Percentiles rank a stretch among this genome's conserved stretches.
phyloP scores from a whole-genome alignment of 2,329 filamentous ascomycete genomes.

The Tolypocladium ophioglossoides region DNA sequence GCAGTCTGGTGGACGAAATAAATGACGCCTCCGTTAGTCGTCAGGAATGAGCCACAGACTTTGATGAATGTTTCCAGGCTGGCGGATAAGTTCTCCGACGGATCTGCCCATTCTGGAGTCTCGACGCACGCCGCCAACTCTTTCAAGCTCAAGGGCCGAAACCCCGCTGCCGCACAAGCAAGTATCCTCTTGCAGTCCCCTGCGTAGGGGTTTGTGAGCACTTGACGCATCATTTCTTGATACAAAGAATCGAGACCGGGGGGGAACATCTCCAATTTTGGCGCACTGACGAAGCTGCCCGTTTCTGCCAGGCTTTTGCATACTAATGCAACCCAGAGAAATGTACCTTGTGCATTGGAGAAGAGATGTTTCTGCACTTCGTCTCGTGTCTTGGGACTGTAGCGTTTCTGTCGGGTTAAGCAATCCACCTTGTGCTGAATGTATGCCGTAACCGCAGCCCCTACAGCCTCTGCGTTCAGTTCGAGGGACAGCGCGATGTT shows the following conservation, averaged over 20 bases:
- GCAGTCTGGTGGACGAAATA: slow-evolving; percentile 32
- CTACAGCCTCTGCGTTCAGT: slow-evolving; percentile 19
- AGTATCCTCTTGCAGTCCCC: background rate
- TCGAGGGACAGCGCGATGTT: slow-evolving; percentile 21
- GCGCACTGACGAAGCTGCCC: no score
- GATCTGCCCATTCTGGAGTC: background rate
- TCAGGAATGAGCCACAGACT: slow-evolving; percentile 25
- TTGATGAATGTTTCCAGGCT: background rate
- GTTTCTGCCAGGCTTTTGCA: slow-evolving; percentile 3
- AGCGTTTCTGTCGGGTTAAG: background rate
- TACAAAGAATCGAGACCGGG: slow-evolving; percentile 14
- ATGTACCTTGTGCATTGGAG: slow-evolving; percentile 18
- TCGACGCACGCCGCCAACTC: background rate
- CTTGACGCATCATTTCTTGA: background rate
- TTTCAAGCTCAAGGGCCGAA: background rate
- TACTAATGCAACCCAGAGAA: slow-evolving; percentile 11
- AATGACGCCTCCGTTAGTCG: slow-evolving; percentile 11
- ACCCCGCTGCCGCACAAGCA: background rate
- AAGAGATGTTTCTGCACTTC: slow-evolving; percentile 11
- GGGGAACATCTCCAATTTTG: slow-evolving; percentile 16
- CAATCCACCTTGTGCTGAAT: slow-evolving; percentile 22
- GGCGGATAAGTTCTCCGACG: slow-evolving; percentile 5
- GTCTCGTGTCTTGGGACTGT: background rate
- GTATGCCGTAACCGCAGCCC: slow-evolving; percentile 20
- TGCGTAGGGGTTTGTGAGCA: background rate